Evolutionary conservation across 805 yeast genomes (phyloP).

Genomic region (Starmerella khaoyaiensis): DNA sequence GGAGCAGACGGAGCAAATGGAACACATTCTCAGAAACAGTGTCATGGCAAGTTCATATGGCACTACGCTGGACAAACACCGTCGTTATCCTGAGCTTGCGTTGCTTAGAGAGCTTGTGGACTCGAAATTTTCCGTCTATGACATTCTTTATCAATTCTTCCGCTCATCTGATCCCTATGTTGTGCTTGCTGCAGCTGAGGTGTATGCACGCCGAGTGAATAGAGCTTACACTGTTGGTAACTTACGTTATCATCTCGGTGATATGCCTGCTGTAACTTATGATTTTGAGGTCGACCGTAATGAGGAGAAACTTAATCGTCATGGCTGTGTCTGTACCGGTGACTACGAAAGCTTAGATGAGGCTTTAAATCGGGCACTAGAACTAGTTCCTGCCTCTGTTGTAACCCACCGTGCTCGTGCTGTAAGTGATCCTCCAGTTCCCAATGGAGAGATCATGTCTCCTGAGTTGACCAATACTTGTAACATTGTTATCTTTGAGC

Average conservation of each 20-base stretch:
- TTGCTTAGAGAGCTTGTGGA: constrained; percentile 85
- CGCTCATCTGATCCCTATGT: constrained; percentile 74
- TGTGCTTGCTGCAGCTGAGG: constrained; percentile 92
- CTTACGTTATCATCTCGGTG: constrained; percentile 45
- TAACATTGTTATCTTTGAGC: constrained; percentile 49
- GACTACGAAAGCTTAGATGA: constrained; percentile 89
- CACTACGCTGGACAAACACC: constrained; percentile 26
- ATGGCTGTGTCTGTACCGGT: constrained; percentile 23
- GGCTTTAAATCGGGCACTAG: constrained; percentile 60
- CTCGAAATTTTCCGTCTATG: constrained; percentile 91
- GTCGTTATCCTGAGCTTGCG: constrained; percentile 68
- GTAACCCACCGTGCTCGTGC: constrained; percentile 33
- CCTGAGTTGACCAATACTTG: constrained; percentile 56
- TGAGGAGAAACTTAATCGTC: constrained; percentile 38
- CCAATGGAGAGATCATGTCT: constrained; percentile 16
- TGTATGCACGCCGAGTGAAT: constrained; percentile 90
- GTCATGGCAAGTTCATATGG: constrained; percentile 87
- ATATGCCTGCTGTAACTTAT: constrained; percentile 54
- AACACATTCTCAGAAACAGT: constrained; percentile 83
- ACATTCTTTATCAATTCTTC: constrained; percentile 86
- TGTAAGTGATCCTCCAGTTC: constrained; percentile 23
- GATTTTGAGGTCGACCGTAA: constrained; percentile 35
- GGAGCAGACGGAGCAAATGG: constrained; percentile 94
- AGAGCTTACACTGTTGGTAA: constrained; percentile 85
- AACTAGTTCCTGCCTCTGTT: constrained; percentile 41